Base-by-base conservation (phyloP, 352 stramenopile genomes). In the Phytophthora fragariaefolia region DNA sequence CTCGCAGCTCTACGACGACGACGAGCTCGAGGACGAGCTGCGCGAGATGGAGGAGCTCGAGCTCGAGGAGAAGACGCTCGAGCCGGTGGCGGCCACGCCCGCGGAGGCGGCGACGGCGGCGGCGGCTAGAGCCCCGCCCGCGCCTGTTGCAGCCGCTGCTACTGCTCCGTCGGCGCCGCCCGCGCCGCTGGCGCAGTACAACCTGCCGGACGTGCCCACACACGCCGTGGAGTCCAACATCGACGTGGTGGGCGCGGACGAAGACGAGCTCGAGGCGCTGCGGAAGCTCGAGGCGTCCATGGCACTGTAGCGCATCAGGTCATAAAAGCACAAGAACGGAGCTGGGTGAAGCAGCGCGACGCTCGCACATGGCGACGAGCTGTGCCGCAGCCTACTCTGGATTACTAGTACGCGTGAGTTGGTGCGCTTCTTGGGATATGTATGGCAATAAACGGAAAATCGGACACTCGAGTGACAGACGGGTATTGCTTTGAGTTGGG, bases 1-100 rank as follows among this genome's bases (percentile, higher is more conserved):
- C 65, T 89, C 92, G n/a, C 75, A 98, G 18, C 76, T 98, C 34
- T 93, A 90, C 64, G 76, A 95, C 56, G 97, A 99, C 63, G 96
- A 99, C 66, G 97, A 99, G 66, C 80, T 99, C 6, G 87, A 98
- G 71, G 89, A 91, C 46, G 96, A 99, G 67, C 83, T 99, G 50
- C 81, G 96, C 47, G 87, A 95, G 66, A 87, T 99, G 80, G 90
- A 98, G 67, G 92, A 96, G 58, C 80, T 96, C 13, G 93, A 97
- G 71, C 82, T 98, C 27, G 93, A 98, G 62, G 92, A 92, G 42
- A 87, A 97, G 71, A 76, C 95, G 51, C 71, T 98, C 6, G 53
- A 81, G 51, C 70, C 74, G 6, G 46, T 76, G 26, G 60, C 69
- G 0, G 66, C 72, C 9, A 64, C 75, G 28, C 71, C 79, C 2